Evolutionary conservation across 495 filamentous ascomycete species (phyloP), one percentile per base, ranked within the genome.

Genomic region (Aspergillus cavernicola): DNA sequence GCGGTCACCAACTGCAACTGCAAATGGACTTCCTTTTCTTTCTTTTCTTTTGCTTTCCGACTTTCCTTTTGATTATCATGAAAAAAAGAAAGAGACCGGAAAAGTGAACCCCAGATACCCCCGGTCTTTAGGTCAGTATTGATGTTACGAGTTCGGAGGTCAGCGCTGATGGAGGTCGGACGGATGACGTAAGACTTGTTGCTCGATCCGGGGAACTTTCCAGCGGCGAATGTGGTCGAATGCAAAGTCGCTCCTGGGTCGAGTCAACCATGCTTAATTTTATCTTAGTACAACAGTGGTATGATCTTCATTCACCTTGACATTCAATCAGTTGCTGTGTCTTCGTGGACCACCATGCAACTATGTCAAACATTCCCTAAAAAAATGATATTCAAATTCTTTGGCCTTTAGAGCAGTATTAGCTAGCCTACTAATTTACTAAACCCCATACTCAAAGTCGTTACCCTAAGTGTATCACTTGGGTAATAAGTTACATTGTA

Each of bases 141-240:
- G 50, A 42, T 42, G 53, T 48, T 55, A 39, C 46, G 47, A 37
- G 52, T 32, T 46, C 18, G 18, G 16, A 18, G 20, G 29, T 24
- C 10, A 24, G 36, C 16, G 31, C 44, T 36, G 38, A 15, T 4
- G 39, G 29, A 45, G 32, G 48, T 50, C 38, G 49, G 55, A 48
- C 56, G 59, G 71, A 74, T 74, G 71, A 74, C 68, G 71, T 74
- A 72, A 72, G 63, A 68, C 66, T 63, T 66, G 52, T 40, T 51
- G 61, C 50, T 49, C 57, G 58, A 69, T 64, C 66, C 64, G 67
- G 66, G 60, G 66, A 64, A 61, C 56, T 54, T 40, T 58, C 31
- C 53, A 58, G 43, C 56, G 57, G 56, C 63, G 59, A 64, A 63
- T 61, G 56, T 56, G 58, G 59, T 55, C 56, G 49, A 52, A n/a